phyloP scores from a whole-genome alignment of 192 early-diverging fungal species.

The Entrophospora sp. region DNA sequence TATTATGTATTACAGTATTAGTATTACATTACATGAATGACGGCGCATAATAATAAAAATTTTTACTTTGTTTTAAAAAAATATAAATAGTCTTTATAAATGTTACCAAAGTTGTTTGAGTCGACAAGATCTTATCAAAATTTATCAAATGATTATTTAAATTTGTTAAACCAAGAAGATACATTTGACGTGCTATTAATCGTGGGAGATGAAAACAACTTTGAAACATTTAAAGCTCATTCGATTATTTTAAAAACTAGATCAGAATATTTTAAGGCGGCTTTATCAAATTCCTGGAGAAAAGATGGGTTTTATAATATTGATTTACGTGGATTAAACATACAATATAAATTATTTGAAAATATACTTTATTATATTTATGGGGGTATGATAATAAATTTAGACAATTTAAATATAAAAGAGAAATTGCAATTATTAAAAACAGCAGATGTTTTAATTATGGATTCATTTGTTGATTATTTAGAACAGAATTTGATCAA shows the following conservation, averaged over 20 bases:
- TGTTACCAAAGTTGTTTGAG: no score
- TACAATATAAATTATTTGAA: neutral
- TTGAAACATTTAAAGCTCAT: neutral
- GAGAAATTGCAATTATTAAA: constrained; percentile 7
- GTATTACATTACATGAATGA: no score
- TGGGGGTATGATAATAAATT: neutral
- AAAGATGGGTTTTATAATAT: constrained; percentile 6
- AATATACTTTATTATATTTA: neutral
- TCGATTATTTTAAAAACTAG: constrained; percentile 12
- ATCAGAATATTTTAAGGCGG: constrained; percentile 10
- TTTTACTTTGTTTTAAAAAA: no score
- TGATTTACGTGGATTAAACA: neutral
- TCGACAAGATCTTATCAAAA: no score
- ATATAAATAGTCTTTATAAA: no score
- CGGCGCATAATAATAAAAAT: no score
- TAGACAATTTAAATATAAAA: neutral
- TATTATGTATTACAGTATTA: no score
- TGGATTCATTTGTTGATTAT: constrained; percentile 11
- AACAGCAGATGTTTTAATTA: constrained; percentile 5
- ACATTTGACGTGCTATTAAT: neutral
- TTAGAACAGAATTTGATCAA: neutral
- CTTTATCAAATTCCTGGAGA: neutral
- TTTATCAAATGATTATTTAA: neutral
- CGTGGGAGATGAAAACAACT: neutral
- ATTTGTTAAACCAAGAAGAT: constrained; percentile 11